Conservation (phyloP, 768 basidiomycete species). For the Pleurotus cornucopiae region DNA sequence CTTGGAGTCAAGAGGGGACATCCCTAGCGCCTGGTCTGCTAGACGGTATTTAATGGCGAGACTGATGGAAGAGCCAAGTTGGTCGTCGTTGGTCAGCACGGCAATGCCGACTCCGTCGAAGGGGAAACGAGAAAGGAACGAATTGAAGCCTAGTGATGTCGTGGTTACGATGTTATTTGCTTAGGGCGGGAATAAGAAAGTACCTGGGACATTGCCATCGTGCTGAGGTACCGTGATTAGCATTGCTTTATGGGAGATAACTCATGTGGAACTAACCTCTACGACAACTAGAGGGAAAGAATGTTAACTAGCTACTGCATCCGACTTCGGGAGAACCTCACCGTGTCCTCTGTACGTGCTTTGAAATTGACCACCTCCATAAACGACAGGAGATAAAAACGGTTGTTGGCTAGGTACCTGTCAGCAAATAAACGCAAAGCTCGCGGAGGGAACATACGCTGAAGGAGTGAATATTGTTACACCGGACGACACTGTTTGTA, state of each 20-base stretch:
- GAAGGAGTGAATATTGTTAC: conserved; percentile 11
- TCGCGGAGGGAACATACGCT: conserved; percentile 10
- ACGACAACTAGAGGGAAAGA: conserved; percentile 10
- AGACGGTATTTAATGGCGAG: conserved; percentile 17
- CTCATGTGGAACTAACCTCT: not conserved
- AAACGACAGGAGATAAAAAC: conserved; percentile 18
- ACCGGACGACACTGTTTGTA: conserved; percentile 14
- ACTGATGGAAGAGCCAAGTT: conserved; percentile 10
- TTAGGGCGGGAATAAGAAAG: not conserved
- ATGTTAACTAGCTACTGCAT: not conserved
- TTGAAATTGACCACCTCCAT: conserved; percentile 19
- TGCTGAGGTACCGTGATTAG: conserved; percentile 1
- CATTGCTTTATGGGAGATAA: no score
- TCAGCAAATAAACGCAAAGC: not conserved
- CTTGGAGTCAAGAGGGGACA: conserved; percentile 17
- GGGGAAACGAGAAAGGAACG: conserved; percentile 14
- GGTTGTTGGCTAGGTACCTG: conserved; percentile 11
- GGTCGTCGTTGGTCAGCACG: conserved; percentile 18
- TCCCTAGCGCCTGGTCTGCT: conserved; percentile 16
- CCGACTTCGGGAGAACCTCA: conserved; percentile 2
- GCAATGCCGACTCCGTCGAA: conserved; percentile 17
- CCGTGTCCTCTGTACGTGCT: conserved; percentile 17
- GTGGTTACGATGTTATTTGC: no score
- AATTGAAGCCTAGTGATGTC: conserved; percentile 13
- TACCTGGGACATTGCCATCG: conserved; percentile 13